phyloP scores from a whole-genome alignment of 208 protist species.

The Leishmania major region DNA sequence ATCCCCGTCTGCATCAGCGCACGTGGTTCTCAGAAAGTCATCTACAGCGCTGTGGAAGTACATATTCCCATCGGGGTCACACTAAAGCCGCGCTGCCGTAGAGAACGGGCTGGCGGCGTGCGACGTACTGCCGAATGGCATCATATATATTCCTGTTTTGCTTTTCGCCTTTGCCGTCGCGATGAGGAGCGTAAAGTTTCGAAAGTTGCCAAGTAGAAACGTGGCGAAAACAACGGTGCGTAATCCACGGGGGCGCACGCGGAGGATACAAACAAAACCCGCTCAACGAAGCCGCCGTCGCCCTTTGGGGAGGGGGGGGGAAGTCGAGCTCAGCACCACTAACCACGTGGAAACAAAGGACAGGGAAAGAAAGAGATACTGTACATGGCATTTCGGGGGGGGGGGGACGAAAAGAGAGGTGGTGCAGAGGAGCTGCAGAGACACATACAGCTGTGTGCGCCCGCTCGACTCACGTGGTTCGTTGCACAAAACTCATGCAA shows the following conservation, averaged over 20 bases:
- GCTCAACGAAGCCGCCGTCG: neutral
- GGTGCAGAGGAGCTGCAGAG: neutral
- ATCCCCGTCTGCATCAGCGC: neutral
- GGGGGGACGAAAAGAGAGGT: neutral
- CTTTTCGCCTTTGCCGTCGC: neutral
- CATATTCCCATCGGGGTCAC: neutral
- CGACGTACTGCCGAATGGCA: neutral
- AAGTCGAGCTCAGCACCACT: neutral
- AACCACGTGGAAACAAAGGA: neutral
- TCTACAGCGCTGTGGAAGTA: neutral
- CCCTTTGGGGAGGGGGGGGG: neutral
- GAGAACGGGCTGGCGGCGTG: neutral
- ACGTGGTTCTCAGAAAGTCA: neutral
- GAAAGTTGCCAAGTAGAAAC: neutral
- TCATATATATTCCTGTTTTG: too few species aligned
- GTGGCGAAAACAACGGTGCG: neutral
- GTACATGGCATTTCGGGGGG: neutral
- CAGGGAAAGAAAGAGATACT: neutral
- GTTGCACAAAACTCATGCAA: neutral
- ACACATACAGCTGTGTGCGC: neutral
- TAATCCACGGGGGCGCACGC: neutral
- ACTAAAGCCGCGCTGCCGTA: neutral
- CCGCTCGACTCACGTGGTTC: neutral
- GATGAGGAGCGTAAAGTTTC: neutral
- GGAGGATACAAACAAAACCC: neutral